Base-by-base conservation (phyloP, 1,284 basidiomycete genomes). In the Chondrostereum purpureum region DNA sequence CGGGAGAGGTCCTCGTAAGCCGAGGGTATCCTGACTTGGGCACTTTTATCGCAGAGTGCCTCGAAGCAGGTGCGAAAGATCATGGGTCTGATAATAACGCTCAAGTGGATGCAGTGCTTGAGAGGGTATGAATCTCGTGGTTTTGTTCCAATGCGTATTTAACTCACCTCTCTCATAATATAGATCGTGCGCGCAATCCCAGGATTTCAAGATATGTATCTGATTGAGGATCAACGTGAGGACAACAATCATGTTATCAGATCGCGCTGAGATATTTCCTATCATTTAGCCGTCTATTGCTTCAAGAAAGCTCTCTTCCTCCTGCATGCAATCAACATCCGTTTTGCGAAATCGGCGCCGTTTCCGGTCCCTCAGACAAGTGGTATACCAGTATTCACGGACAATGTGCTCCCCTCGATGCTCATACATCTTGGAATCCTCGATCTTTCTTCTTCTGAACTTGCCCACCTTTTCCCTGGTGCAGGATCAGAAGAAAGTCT, bases 261-360 rank as follows among this genome's bases (percentile, higher is more conserved):
- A 31, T 8, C n/a, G 27, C 27, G 27, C 24, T 34, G 23, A 21
- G 17, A 31, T 17, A 21, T 20, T 14, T 36, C 24, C 31, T 39
- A 44, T 24, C 22, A 35, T 35, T 11, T 53, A 89, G 87, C 77
- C 5, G 74, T 92, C 8, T 92, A 89, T 62, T 77, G 89, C 57
- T 89, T 91, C 72, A 93, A 92, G 63, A 92, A 93, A 57, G 90
- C 88, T 1, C 69, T 94, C 21, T 89, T 92, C 62, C 74, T 94
- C 34, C 68, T 92, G 35, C 78, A 88, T 50, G 80, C 80, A 5
- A 66, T 93, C 44, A 65, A 64, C 14, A 60, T 83, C 31, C 78
- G 85, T 27, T 86, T 89, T 64, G 62, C 68, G 13, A 55, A 68
- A 40, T 60, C 69, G 5, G 64, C 73, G 5, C 69, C 77, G 2